These are phyloP conservation scores for Fraxinus sp. DNA, from an alignment of 305 asterid genomes.

Conservation along the genomic window DNA sequence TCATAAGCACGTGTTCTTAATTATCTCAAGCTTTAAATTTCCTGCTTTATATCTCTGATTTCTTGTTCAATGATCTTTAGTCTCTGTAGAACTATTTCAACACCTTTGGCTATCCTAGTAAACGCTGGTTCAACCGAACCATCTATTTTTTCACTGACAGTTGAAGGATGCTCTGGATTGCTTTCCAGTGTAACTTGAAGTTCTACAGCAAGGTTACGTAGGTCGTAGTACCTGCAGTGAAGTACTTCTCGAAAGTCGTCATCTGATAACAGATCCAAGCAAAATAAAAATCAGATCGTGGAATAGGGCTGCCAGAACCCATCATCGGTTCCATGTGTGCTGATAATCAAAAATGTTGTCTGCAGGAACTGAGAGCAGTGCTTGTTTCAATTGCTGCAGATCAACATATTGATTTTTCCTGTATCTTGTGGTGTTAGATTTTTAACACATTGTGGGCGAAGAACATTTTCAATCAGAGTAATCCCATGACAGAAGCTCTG, in stretches of 20 bases:
- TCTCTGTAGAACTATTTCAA: constrained; percentile 71
- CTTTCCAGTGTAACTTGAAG: constrained; percentile 68
- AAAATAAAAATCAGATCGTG: constrained; percentile 61
- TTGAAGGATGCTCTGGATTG: constrained; percentile 32
- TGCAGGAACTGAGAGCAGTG: constrained; percentile 74
- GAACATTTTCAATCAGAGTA: constrained; percentile 56
- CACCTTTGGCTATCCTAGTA: constrained; percentile 80
- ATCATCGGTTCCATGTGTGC: constrained; percentile 63
- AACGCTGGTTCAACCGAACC: constrained; percentile 64
- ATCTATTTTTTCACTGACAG: constrained; percentile 41
- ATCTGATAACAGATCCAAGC: constrained; percentile 76
- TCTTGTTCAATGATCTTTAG: constrained; percentile 85
- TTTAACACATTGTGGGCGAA: constrained; percentile 73
- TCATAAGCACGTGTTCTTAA: constrained; percentile 69
- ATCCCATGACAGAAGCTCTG: constrained; percentile 60
- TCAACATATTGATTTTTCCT: constrained; percentile 53
- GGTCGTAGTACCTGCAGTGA: constrained; percentile 70
- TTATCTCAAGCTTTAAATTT: constrained; percentile 79
- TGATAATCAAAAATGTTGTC: constrained; percentile 82
- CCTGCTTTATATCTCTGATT: constrained; percentile 77
- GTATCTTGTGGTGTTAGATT: constrained; percentile 58
- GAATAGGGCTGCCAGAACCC: constrained; percentile 54
- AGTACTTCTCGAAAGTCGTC: constrained; percentile 89
- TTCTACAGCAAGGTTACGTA: constrained; percentile 75
- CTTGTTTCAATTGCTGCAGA: constrained; percentile 60